Conservation (phyloP, 495 filamentous ascomycete species). For the Lasiosphaeriaceae sp. region DNA sequence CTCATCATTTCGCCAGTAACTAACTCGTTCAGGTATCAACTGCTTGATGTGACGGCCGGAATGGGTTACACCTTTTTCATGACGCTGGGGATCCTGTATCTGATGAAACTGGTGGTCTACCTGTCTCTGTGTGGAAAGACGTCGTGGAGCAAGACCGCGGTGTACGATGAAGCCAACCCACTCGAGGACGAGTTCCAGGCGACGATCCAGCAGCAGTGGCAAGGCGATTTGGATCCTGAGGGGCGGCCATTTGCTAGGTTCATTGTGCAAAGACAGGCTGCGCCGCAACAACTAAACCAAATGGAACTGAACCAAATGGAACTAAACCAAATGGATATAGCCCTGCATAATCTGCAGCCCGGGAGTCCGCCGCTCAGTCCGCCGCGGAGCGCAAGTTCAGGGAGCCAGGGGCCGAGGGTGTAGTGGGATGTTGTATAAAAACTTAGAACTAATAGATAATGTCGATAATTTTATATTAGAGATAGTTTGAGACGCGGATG, state of each 20-base stretch:
- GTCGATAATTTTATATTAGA: too few relatives aligned
- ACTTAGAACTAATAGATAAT: too few relatives aligned
- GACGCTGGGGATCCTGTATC: slow-evolving; percentile 10
- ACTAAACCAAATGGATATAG: background rate
- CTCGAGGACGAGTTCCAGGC: slow-evolving; percentile 3
- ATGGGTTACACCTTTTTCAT: slow-evolving; percentile 15
- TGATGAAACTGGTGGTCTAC: slow-evolving; percentile 12
- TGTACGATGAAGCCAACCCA: background rate
- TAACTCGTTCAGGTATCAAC: slow-evolving; percentile 4
- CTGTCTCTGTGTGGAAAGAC: slow-evolving; percentile 1
- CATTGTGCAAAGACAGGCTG: background rate
- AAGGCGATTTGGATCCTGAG: background rate
- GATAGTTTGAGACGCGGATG: too few relatives aligned
- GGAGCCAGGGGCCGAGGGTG: too few relatives aligned
- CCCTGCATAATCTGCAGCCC: background rate
- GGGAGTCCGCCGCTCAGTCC: background rate
- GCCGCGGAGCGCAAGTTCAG: background rate
- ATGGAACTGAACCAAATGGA: too few relatives aligned
- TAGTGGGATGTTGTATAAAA: too few relatives aligned
- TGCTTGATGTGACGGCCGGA: slow-evolving; percentile 5
- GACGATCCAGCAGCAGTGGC: slow-evolving; percentile 2
- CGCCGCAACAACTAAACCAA: background rate
- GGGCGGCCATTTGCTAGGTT: background rate
- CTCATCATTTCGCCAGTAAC: background rate
- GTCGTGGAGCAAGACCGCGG: background rate